Conservation (phyloP, 164 flowering plant genomes). For the Buxus sempervirens region DNA sequence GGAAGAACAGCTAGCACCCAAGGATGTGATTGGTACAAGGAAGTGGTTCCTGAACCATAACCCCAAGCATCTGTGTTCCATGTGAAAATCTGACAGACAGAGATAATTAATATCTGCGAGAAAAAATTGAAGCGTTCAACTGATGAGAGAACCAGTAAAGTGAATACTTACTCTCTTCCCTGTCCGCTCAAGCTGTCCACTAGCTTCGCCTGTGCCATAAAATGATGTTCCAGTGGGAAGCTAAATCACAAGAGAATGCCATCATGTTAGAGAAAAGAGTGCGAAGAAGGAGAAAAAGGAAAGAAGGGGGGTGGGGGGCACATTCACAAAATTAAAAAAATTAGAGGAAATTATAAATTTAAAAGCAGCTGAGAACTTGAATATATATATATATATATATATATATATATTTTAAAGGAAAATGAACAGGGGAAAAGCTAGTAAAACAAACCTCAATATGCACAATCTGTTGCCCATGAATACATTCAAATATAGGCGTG, state of each 20-base stretch:
- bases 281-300: too few species aligned
- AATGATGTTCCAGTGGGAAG: conserved; percentile 76
- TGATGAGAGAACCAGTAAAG: background rate
- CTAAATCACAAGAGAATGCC: conserved; percentile 31
- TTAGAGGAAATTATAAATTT: background rate
- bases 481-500: conserved; percentile 56
- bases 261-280: conserved; percentile 2
- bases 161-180: conserved; percentile 66
- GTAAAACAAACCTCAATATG: conserved; percentile 53
- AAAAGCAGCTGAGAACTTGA: background rate
- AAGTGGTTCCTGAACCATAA: conserved; percentile 80
- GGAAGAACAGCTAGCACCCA: conserved; percentile 93
- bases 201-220: conserved; percentile 92
- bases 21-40: conserved; percentile 95
- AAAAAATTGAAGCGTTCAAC: background rate
- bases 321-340: too few species aligned
- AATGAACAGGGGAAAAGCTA: background rate
- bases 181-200: conserved; percentile 90
- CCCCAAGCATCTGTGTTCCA: conserved; percentile 95
- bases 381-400: background rate
- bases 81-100: conserved; percentile 54
- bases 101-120: conserved; percentile 6
- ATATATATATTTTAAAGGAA: background rate
- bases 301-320: too few species aligned
- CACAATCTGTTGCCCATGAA: conserved; percentile 60